Evolutionary conservation across 1,284 basidiomycete genomes (phyloP).

Genomic region (Ceratobasidium sp.): DNA sequence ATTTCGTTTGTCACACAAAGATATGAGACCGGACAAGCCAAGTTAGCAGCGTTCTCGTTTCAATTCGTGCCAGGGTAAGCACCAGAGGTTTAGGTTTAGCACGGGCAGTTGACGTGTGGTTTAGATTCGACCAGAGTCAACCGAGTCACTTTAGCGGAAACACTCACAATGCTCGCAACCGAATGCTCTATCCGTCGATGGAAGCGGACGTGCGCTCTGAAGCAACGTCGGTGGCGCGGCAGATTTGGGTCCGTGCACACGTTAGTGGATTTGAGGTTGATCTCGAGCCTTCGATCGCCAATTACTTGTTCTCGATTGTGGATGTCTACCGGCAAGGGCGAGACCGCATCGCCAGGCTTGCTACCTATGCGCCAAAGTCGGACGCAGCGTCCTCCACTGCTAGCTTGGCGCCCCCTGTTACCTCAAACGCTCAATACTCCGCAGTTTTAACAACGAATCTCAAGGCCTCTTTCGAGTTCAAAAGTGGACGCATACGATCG

Average conservation of each 20-base stretch:
- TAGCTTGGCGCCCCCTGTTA: constrained; percentile 50
- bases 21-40: constrained; percentile 81
- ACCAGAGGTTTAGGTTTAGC: background rate
- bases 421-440: constrained; percentile 50
- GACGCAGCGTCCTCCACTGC: constrained; percentile 27
- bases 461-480: constrained; percentile 79
- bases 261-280: constrained; percentile 90
- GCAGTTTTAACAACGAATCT: constrained; percentile 66
- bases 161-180: constrained; percentile 76
- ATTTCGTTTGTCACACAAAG: constrained; percentile 77
- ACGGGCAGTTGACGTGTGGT: constrained; percentile 27
- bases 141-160: constrained; percentile 76
- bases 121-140: constrained; percentile 79
- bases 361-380: constrained; percentile 58
- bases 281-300: constrained; percentile 83
- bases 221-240: constrained; percentile 62
- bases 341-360: constrained; percentile 74
- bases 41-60: constrained; percentile 77
- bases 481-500: constrained; percentile 80
- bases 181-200: constrained; percentile 83
- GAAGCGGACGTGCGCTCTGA: constrained; percentile 76
- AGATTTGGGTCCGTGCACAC: constrained; percentile 73
- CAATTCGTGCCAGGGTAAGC: constrained; percentile 83
- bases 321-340: constrained; percentile 88
- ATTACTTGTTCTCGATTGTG: constrained; percentile 80